Percentiles rank a stretch among this genome's conserved stretches.
phyloP scores from a whole-genome alignment of 805 yeast species.

The Diddensiella caesifluorescens region DNA sequence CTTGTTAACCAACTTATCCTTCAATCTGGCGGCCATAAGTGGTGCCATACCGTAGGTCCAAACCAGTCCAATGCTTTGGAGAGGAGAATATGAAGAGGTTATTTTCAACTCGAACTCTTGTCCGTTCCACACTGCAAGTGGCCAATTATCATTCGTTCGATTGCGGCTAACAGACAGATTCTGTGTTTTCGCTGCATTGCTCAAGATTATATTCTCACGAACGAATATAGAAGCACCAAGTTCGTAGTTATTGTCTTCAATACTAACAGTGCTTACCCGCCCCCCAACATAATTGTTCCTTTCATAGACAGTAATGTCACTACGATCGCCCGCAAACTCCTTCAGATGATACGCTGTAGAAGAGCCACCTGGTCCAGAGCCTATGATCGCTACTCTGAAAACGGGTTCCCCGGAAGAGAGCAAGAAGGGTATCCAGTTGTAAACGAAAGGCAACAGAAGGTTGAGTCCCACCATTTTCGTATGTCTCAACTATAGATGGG shows the following conservation, averaged over 20 bases:
- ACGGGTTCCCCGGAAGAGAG: background rate
- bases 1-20: slow-evolving; percentile 21
- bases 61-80: slow-evolving; percentile 9
- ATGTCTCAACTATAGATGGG: too few relatives aligned
- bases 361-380: slow-evolving; percentile 51
- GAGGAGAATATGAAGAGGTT: slow-evolving; percentile 8
- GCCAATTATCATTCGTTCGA: slow-evolving; percentile 11
- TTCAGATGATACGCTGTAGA: slow-evolving; percentile 43
- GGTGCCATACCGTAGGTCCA: slow-evolving; percentile 22
- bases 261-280: slow-evolving; percentile 37
- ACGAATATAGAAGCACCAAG: slow-evolving; percentile 46
- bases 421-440: background rate
- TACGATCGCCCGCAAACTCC: slow-evolving; percentile 32
- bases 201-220: slow-evolving; percentile 36
- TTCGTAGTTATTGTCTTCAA: slow-evolving; percentile 35
- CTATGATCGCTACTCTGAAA: slow-evolving; percentile 37
- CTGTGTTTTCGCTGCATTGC: slow-evolving; percentile 36
- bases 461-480: too few relatives aligned
- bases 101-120: slow-evolving; percentile 12
- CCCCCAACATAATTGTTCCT: slow-evolving; percentile 41
- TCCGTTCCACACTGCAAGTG: slow-evolving; percentile 38
- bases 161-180: slow-evolving; percentile 24
- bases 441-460: background rate
- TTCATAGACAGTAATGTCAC: slow-evolving; percentile 42
- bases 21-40: slow-evolving; percentile 22